Evolutionary conservation across 164 flowering plant species (phyloP), one percentile per base, ranked within the genome.

Genomic region (Macadamia integrifolia): DNA sequence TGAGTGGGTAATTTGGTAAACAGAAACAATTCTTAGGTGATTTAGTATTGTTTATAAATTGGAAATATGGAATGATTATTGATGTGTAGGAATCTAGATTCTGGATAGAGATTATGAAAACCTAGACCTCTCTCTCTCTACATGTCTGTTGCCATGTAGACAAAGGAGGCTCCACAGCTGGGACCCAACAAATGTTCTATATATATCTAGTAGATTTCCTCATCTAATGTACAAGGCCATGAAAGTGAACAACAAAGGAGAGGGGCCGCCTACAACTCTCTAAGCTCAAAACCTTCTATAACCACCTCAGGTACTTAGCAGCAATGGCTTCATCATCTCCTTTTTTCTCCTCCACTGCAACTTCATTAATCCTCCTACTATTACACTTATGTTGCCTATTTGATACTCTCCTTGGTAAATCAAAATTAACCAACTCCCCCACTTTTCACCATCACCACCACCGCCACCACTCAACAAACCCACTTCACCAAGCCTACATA

Each of bases 401-500:
- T 62, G 61, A 72, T 69, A 55, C 64, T 44, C 35, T 69, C 29
- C 61, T 76, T 2, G 87, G 86, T 14, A 63, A 62, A 60, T 69
- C 77, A 59, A 84, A 79, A 59, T 77, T 75, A 42, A 56, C 67
- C 53, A 52, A 60, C 70, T 52, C 79, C 60, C 23, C 73, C 64
- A 12, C 63, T 69, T 75, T 23, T 17, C 72, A 64, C 68, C 79
- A 74, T 65, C 74, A 58, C 68, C 76, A 40, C 66, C 65, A 57
- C 58, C 73, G 68, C 67, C 66, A 48, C 62, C 28, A 58, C 10
- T 17, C 40, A 6, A 42, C 74, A 12, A 86, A 85, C 75, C 75
- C 80, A 0, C 90, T 89, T 65, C 78, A 75, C 29, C 81, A 77
- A 71, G 94, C 97, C 53, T 89, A 80, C 66, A 30, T 77, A 30